Percentiles rank a stretch among this genome's conserved stretches.
Conservation (phyloP, 192 early-diverging fungal species). For the Backusella parvicylindrica region DNA sequence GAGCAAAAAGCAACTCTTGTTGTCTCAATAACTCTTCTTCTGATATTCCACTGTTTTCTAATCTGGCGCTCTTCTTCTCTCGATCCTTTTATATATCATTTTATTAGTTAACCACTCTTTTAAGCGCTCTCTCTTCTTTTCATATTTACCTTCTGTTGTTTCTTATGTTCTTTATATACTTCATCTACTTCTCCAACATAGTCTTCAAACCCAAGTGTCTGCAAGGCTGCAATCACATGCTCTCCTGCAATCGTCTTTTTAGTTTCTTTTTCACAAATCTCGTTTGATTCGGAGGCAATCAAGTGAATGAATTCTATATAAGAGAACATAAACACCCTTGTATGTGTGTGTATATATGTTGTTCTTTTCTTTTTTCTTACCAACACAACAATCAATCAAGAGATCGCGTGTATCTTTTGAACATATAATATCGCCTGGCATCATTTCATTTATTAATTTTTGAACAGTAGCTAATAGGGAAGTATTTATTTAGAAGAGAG, state of each 20-base stretch:
- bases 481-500: conserved; percentile 94
- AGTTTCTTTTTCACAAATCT: conserved; percentile 92
- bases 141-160: conserved; percentile 86
- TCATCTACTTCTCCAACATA: conserved; percentile 87
- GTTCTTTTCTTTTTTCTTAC: too few relatives aligned
- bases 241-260: conserved; percentile 98
- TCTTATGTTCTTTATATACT: conserved; percentile 86
- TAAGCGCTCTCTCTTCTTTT: conserved; percentile 68
- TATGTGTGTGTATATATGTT: too few relatives aligned
- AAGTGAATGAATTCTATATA: conserved; percentile 94
- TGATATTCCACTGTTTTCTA: conserved; percentile 76
- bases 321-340: too few relatives aligned
- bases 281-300: conserved; percentile 92
- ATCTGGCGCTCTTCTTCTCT: conserved; percentile 69
- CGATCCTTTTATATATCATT: conserved; percentile 64
- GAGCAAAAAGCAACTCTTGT: conserved; percentile 87
- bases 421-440: conserved; percentile 87
- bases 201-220: conserved; percentile 89
- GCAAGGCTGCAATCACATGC: conserved; percentile 86
- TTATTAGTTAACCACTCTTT: not conserved
- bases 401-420: conserved; percentile 97
- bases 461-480: conserved; percentile 91
- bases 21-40: conserved; percentile 77
- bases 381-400: conserved; percentile 93
- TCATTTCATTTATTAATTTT: conserved; percentile 95